Base-by-base conservation (phyloP, 176 grass and related monocot genomes). In the Miscanthus lutarioriparius region DNA sequence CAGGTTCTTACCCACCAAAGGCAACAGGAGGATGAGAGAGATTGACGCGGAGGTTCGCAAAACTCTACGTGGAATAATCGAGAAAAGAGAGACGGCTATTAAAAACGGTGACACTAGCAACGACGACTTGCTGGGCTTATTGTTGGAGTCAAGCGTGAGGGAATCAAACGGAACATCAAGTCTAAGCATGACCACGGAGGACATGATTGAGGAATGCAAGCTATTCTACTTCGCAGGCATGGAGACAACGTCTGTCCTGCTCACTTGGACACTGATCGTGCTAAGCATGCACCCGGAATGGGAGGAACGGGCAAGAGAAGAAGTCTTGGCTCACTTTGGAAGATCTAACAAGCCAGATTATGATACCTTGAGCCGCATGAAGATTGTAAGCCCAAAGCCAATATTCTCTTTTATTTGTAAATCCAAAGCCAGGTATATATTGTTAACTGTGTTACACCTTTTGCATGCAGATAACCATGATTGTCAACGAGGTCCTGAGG, bases 151-250 rank as follows among this genome's bases (percentile, higher is more conserved):
- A 28, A 94, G 92, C 78, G 79, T 19, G 48, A 74, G 33, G 13
- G 39, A 94, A 54, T 82, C 72, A 23, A 88, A 89, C 56, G 88
- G 86, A 56, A 81, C 82, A 41, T 71, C 70, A 3, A 62, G 72
- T 33, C 44, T 84, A 20, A 82, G 75, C 14, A 83, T 97, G 83
- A 89, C 78, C 32, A 91, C 78, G 22, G 69, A 89, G 5, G 92
- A 94, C 3, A 56, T 97, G 32, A 92, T 97, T 12, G 88, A 87
- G 68, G 90, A 97, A 85, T 97, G 94, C 90, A 92, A 92, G 77
- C 45, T 97, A 27, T 97, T 97, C 74, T 97, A 97, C 80, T 97
- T 97, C 58, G 95, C 88, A 2, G 92, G 92, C 62, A 87, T 92
- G 66, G 94, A 97, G 80, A 94, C 94, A 28, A 94, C 94, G 53